Conservation (phyloP, 2,329 filamentous ascomycete genomes). For the Penicillium expansum region DNA sequence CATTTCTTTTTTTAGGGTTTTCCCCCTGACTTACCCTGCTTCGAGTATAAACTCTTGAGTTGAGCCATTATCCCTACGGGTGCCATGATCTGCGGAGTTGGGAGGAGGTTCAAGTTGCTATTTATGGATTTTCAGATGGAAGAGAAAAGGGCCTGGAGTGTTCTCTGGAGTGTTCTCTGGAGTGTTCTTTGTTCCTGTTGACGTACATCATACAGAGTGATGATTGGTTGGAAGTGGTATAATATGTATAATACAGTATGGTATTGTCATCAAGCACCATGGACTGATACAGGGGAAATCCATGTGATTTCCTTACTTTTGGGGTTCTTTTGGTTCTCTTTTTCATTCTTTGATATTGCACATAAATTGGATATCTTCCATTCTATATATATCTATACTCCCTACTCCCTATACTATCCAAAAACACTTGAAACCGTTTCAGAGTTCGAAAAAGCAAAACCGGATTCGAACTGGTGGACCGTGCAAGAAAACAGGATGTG, state of each 20-base stretch:
- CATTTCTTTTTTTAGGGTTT: background rate
- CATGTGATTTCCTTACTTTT: too few species aligned
- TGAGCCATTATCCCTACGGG: conserved; percentile 33
- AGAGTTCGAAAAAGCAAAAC: background rate
- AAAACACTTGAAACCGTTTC: too few species aligned
- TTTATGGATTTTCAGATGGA: background rate
- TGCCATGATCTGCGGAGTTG: conserved; percentile 29
- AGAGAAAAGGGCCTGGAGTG: background rate
- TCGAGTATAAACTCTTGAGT: conserved; percentile 34
- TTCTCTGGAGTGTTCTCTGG: conserved; percentile 16
- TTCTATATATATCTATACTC: too few species aligned
- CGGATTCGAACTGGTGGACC: conserved; percentile 17
- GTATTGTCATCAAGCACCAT: background rate
- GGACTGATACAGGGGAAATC: too few species aligned
- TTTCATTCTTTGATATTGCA: too few species aligned
- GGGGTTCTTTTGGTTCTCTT: too few species aligned
- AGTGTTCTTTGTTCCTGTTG: conserved; percentile 13
- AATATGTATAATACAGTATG: conserved; percentile 8
- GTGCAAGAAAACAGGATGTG: conserved; percentile 13
- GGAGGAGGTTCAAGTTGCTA: background rate
- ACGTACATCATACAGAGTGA: background rate
- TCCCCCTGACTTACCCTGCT: conserved; percentile 26
- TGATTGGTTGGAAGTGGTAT: background rate
- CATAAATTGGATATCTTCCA: too few species aligned
- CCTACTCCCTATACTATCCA: too few species aligned